These are phyloP conservation scores for Nymphaea colorata DNA, from an alignment of 164 flowering plant genomes.

Conservation along the genomic window DNA sequence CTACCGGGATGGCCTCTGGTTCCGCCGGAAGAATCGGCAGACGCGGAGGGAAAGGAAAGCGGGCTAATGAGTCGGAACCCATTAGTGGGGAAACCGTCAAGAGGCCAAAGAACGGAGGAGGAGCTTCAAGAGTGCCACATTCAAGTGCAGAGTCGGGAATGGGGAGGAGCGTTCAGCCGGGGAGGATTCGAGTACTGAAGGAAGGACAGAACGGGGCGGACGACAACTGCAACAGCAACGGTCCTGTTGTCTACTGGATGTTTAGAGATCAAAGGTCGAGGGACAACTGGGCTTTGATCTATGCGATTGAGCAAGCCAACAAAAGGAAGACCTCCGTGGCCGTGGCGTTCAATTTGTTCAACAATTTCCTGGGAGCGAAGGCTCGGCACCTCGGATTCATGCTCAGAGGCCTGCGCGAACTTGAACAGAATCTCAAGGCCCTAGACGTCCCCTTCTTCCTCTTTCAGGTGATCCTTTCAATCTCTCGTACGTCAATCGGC, in stretches of 20 bases:
- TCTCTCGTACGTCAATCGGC: not conserved
- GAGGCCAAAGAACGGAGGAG: not conserved
- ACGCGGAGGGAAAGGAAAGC: not conserved
- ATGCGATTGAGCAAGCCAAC: conserved; percentile 79
- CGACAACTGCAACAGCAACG: conserved; percentile 7
- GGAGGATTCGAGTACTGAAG: conserved; percentile 57
- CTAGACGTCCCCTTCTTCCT: conserved; percentile 65
- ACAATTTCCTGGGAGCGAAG: conserved; percentile 72
- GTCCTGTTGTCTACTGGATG: conserved; percentile 98
- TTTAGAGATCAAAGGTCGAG: conserved; percentile 84
- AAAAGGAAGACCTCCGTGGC: conserved; percentile 58
- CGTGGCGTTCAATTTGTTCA: conserved; percentile 76
- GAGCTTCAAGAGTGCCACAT: not conserved
- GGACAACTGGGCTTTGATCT: conserved; percentile 95
- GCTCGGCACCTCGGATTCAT: conserved; percentile 87
- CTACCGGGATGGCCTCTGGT: not conserved
- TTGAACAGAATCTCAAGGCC: conserved; percentile 29
- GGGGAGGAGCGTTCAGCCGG: conserved; percentile 29
- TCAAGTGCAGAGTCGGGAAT: not conserved
- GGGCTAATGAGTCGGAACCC: not conserved
- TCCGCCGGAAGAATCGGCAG: not conserved
- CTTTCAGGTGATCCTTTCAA: conserved; percentile 38
- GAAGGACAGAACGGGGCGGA: conserved; percentile 18
- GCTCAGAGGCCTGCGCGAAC: conserved; percentile 63
- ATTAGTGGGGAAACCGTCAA: not conserved